phyloP scores from a whole-genome alignment of 2,329 filamentous ascomycete genomes.

The Celoporthe dispersa region DNA sequence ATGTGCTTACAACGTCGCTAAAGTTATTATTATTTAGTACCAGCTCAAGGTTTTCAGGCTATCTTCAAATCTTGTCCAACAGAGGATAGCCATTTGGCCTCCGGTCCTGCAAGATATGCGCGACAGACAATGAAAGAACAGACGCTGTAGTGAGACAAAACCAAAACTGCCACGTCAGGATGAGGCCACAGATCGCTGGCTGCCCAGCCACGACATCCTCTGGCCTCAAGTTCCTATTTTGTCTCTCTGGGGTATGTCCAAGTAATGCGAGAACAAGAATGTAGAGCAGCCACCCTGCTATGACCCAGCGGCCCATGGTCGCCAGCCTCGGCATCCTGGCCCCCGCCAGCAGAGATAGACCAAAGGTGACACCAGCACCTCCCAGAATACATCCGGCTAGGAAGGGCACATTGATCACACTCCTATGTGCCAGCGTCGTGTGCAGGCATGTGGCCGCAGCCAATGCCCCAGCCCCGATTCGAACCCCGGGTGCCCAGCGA shows the following conservation, averaged over 20 bases:
- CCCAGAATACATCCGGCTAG: background rate
- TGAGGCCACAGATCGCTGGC: constrained; percentile 20
- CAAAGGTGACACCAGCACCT: background rate
- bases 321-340: background rate
- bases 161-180: constrained; percentile 27
- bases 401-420: background rate
- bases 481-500: background rate
- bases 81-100: too few relatives aligned
- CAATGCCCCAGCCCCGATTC: background rate
- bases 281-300: constrained; percentile 5
- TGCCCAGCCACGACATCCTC: constrained; percentile 11
- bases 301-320: background rate
- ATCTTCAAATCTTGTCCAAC: background rate
- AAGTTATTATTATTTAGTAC: background rate
- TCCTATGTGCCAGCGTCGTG: background rate
- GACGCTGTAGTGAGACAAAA: background rate
- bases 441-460: background rate
- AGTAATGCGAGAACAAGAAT: background rate
- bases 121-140: background rate
- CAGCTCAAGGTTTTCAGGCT: background rate
- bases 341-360: background rate
- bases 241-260: constrained; percentile 6
- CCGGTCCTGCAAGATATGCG: background rate
- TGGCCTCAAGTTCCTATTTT: constrained; percentile 15
- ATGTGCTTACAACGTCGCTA: background rate